Percentiles rank a stretch among this genome's conserved stretches.
Evolutionary conservation across 495 filamentous ascomycete species (phyloP).

Genomic region (Podospora fimiseda): DNA sequence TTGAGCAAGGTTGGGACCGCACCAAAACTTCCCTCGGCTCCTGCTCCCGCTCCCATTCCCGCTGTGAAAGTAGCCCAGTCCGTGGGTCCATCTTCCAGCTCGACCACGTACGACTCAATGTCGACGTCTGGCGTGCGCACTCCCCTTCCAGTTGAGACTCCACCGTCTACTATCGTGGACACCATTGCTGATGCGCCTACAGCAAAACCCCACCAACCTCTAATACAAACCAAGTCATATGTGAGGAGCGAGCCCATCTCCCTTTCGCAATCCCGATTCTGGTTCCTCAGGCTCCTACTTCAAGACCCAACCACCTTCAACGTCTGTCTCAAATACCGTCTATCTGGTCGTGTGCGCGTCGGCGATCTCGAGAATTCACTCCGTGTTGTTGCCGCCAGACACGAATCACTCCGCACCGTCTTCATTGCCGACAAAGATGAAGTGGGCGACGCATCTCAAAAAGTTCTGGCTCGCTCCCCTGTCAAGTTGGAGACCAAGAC

Average conservation of each 20-base stretch:
- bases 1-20: not conserved
- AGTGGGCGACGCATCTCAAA: constrained; percentile 11
- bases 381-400: constrained; percentile 21
- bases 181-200: not conserved
- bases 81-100: not conserved
- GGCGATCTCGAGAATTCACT: constrained; percentile 30
- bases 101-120: not conserved
- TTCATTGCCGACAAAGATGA: constrained; percentile 13
- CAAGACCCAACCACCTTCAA: constrained; percentile 34
- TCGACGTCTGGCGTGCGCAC: not conserved
- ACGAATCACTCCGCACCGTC: constrained; percentile 40
- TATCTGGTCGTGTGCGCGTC: constrained; percentile 23
- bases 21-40: too few species aligned
- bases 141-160: not conserved
- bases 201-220: not conserved
- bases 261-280: constrained; percentile 41
- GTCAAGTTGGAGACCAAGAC: constrained; percentile 8
- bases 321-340: constrained; percentile 17
- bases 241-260: constrained; percentile 15
- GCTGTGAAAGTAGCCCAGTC: not conserved
- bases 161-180: not conserved
- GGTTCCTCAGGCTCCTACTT: constrained; percentile 36
- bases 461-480: constrained; percentile 2
- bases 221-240: not conserved
- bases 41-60: not conserved